These are phyloP conservation scores for Scalesia atractyloides DNA, from an alignment of 129 eudicot genomes.

Conservation along the genomic window DNA sequence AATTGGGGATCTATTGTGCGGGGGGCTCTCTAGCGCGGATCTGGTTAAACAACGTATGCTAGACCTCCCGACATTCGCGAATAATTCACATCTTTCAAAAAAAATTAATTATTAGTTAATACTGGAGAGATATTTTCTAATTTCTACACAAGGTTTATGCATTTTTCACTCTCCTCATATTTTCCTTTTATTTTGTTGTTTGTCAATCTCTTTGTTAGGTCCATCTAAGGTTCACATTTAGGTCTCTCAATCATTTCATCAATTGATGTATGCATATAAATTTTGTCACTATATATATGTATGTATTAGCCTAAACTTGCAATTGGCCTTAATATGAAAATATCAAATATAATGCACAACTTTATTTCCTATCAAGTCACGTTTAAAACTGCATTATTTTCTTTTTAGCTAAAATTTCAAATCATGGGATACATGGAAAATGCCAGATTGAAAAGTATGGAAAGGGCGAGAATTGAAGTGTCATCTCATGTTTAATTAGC, in stretches of 20 bases:
- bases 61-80: too few relatives aligned
- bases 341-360: too few relatives aligned
- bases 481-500: not conserved
- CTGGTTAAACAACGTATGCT: too few relatives aligned
- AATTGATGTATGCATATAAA: not conserved
- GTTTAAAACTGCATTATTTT: not conserved
- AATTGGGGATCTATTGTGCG: too few relatives aligned
- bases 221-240: too few relatives aligned
- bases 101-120: not conserved
- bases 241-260: not conserved
- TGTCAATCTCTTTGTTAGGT: not conserved
- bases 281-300: not conserved
- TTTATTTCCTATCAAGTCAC: too few relatives aligned
- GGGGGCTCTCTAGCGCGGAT: too few relatives aligned
- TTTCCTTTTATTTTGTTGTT: not conserved
- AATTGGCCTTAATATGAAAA: too few relatives aligned
- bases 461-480: conserved; percentile 27
- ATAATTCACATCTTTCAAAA: too few relatives aligned
- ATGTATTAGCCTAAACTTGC: too few relatives aligned
- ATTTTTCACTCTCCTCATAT: not conserved
- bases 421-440: conserved; percentile 17
- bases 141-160: not conserved
- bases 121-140: not conserved
- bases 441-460: conserved; percentile 19
- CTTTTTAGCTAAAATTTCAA: not conserved